phyloP scores from a whole-genome alignment of 1,284 basidiomycete species.

The Flammula alnicola region DNA sequence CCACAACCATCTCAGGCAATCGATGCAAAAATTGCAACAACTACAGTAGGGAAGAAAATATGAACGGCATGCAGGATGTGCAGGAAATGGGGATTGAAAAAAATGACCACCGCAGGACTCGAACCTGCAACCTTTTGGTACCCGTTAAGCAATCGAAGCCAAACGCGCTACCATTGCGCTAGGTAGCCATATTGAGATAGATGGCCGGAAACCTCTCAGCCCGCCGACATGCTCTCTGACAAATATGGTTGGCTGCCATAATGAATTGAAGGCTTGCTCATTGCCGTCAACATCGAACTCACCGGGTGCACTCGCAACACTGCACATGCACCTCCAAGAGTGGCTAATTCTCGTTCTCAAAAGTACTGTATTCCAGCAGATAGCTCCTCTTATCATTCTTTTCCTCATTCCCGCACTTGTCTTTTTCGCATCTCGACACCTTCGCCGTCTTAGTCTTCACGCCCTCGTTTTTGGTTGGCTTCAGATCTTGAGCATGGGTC shows the following conservation, averaged over 20 bases:
- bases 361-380: conserved; percentile 48
- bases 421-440: conserved; percentile 42
- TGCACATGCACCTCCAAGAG: conserved; percentile 41
- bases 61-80: background rate
- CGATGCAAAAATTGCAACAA: too few relatives aligned
- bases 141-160: conserved; percentile 73
- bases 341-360: conserved; percentile 38
- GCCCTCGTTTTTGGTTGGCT: conserved; percentile 30
- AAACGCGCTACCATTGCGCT: conserved; percentile 87
- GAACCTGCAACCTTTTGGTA: conserved; percentile 88
- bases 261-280: conserved; percentile 3
- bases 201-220: background rate
- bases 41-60: too few relatives aligned
- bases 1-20: too few relatives aligned
- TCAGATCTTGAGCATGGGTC: conserved; percentile 53
- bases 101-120: conserved; percentile 83
- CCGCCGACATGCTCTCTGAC: background rate
- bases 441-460: conserved; percentile 23
- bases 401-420: conserved; percentile 57
- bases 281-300: conserved; percentile 4
- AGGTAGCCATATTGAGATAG: conserved; percentile 53
- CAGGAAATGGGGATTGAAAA: conserved; percentile 30
- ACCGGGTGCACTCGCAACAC: conserved; percentile 11
- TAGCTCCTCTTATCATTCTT: conserved; percentile 59
- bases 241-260: background rate